Evolutionary conservation across 108 stramenopile genomes (phyloP).

Genomic region (Pseudonitzschia multiseries): DNA sequence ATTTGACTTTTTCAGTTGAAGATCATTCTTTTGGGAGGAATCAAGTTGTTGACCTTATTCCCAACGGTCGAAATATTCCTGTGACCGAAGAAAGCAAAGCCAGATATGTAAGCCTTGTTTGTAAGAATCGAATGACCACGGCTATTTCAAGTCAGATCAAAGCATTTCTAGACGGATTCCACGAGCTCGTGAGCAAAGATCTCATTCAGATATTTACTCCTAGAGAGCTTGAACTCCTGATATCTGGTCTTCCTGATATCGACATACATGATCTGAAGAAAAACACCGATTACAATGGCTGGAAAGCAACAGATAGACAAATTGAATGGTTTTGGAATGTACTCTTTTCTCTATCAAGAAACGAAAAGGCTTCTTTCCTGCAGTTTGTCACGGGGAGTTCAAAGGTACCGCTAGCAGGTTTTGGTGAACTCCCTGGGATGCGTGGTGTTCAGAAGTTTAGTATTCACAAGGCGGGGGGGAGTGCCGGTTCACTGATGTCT

Average conservation of each 20-base stretch:
- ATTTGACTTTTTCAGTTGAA: conserved; percentile 89
- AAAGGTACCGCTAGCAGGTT: conserved; percentile 97
- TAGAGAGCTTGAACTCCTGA: conserved; percentile 94
- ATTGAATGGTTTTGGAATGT: conserved; percentile 98
- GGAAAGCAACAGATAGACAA: conserved; percentile 83
- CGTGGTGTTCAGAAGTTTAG: conserved; percentile 95
- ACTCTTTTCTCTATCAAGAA: conserved; percentile 77
- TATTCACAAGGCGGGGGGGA: conserved; percentile 83
- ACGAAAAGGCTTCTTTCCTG: conserved; percentile 92
- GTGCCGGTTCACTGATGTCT: conserved; percentile 79
- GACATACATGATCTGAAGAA: conserved; percentile 89
- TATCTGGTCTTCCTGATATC: conserved; percentile 96
- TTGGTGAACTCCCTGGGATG: conserved; percentile 93
- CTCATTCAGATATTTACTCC: conserved; percentile 94
- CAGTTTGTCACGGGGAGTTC: conserved; percentile 94
- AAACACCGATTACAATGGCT: conserved; percentile 93
- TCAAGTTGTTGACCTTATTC: conserved; percentile 87
- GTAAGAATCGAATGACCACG: conserved; percentile 95
- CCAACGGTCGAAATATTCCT: conserved; percentile 85
- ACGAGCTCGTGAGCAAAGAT: conserved; percentile 94
- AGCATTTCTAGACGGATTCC: conserved; percentile 93
- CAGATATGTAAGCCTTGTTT: conserved; percentile 93
- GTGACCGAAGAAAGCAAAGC: conserved; percentile 94
- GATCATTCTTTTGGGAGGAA: conserved; percentile 85
- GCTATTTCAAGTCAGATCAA: conserved; percentile 94